These are phyloP conservation scores for Ogataea zsoltii DNA, from an alignment of 805 yeast genomes.

Conservation along the genomic window DNA sequence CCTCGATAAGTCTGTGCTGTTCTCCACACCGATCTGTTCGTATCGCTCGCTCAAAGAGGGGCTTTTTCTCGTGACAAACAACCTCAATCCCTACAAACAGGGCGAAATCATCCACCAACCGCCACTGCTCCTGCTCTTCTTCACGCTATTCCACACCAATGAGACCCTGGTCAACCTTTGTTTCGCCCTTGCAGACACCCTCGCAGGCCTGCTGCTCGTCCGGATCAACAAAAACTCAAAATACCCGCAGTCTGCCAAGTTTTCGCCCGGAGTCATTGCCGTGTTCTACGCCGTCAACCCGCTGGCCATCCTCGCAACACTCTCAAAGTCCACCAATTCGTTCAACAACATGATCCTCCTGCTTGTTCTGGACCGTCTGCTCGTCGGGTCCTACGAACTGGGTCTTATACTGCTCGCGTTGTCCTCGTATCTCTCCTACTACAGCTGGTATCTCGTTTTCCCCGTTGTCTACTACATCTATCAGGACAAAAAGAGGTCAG, in stretches of 20 bases:
- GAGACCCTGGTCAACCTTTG: constrained; percentile 37
- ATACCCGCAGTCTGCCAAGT: constrained; percentile 14
- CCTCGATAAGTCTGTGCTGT: constrained; percentile 55
- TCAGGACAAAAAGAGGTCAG: constrained; percentile 1
- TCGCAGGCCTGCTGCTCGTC: constrained; percentile 56
- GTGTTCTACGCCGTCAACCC: constrained; percentile 80
- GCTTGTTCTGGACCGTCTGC: constrained; percentile 46
- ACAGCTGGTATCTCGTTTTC: constrained; percentile 59
- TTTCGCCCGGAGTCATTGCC: constrained; percentile 23
- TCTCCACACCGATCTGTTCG: constrained; percentile 75
- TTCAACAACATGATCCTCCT: constrained; percentile 62
- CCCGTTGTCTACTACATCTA: constrained; percentile 48
- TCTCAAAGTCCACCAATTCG: constrained; percentile 65
- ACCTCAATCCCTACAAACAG: constrained; percentile 60
- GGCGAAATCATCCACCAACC: constrained; percentile 90
- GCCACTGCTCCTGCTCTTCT: constrained; percentile 62
- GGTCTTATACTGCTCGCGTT: constrained; percentile 57
- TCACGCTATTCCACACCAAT: constrained; percentile 39
- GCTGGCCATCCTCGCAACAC: constrained; percentile 62
- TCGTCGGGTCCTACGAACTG: constrained; percentile 39
- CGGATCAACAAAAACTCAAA: constrained; percentile 45
- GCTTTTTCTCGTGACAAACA: constrained; percentile 55
- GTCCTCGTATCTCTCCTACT: constrained; percentile 63
- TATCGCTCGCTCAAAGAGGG: constrained; percentile 68
- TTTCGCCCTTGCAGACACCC: constrained; percentile 60